These are phyloP conservation scores for Sedum album DNA, from an alignment of 164 flowering plant genomes.

Conservation along the genomic window DNA sequence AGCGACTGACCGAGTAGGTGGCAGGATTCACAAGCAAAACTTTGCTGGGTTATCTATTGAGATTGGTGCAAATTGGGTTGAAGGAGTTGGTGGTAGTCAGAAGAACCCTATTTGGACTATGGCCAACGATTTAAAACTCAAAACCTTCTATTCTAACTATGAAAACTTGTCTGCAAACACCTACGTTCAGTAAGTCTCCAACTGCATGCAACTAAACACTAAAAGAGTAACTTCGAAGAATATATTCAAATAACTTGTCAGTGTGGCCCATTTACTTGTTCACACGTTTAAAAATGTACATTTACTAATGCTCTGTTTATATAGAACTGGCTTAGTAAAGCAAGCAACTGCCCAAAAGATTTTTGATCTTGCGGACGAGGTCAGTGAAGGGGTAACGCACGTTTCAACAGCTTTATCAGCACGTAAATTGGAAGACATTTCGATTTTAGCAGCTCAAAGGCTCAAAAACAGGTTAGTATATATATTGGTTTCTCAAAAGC, in stretches of 20 bases:
- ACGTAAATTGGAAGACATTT: constrained; percentile 9
- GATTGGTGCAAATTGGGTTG: constrained; percentile 41
- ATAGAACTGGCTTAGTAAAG: constrained; percentile 13
- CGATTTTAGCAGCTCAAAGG: constrained; percentile 11
- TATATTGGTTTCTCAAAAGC: neutral
- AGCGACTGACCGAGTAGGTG: constrained; percentile 29
- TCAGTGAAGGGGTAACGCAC: neutral
- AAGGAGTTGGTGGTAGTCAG: constrained; percentile 26
- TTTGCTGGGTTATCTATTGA: constrained; percentile 33
- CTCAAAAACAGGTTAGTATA: constrained; percentile 9
- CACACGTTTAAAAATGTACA: too few relatives aligned
- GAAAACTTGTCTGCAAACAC: constrained; percentile 15
- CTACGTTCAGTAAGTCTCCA: constrained; percentile 14
- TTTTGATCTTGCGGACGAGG: constrained; percentile 9
- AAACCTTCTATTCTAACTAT: constrained; percentile 13
- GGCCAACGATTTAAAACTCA: constrained; percentile 19
- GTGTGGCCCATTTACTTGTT: neutral
- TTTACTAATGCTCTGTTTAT: neutral
- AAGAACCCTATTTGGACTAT: constrained; percentile 29
- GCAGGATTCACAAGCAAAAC: constrained; percentile 23
- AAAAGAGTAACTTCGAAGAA: neutral
- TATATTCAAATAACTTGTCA: too few relatives aligned
- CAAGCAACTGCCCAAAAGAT: constrained; percentile 7
- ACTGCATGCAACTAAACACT: neutral
- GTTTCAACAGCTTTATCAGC: constrained; percentile 6